Percentiles rank a stretch among this genome's conserved stretches.
Evolutionary conservation across 2,329 filamentous ascomycete species (phyloP).

Genomic region (Mycosphaerella arachidis): DNA sequence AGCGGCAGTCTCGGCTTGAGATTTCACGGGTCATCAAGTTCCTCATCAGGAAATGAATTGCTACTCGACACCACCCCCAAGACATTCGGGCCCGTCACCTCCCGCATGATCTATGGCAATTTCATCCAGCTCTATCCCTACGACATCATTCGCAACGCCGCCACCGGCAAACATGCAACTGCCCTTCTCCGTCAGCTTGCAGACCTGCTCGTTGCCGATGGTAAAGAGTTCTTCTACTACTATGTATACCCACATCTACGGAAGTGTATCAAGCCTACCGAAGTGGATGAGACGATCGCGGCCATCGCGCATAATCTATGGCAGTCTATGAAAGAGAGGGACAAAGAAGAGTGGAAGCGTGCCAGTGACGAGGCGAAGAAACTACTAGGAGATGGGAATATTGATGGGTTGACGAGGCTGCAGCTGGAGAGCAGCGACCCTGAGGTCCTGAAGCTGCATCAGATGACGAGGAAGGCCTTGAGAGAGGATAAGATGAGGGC

Average conservation of each 20-base stretch:
- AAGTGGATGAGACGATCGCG: conserved; percentile 12
- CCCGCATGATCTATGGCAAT: conserved; percentile 19
- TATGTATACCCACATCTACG: conserved; percentile 18
- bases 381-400: conserved; percentile 16
- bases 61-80: conserved; percentile 16
- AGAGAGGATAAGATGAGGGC: background rate
- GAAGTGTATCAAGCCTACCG: conserved; percentile 11
- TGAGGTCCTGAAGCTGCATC: conserved; percentile 16
- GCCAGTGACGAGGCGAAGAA: conserved; percentile 10
- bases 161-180: conserved; percentile 14
- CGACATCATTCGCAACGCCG: conserved; percentile 8
- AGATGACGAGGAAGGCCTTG: conserved; percentile 3
- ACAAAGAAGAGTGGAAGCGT: conserved; percentile 12
- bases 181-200: conserved; percentile 20
- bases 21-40: background rate
- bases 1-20: too few species aligned
- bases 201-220: conserved; percentile 14
- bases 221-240: conserved; percentile 20
- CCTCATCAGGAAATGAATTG: too few species aligned
- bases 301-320: conserved; percentile 13
- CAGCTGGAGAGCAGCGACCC: conserved; percentile 12
- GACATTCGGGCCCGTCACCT: conserved; percentile 7
- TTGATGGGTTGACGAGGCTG: conserved; percentile 12
- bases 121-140: conserved; percentile 17
- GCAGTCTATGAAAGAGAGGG: conserved; percentile 3